Percentiles rank a stretch among this genome's conserved stretches.
Conservation (phyloP, 345 rosid genomes). For the Populus pruinosa region DNA sequence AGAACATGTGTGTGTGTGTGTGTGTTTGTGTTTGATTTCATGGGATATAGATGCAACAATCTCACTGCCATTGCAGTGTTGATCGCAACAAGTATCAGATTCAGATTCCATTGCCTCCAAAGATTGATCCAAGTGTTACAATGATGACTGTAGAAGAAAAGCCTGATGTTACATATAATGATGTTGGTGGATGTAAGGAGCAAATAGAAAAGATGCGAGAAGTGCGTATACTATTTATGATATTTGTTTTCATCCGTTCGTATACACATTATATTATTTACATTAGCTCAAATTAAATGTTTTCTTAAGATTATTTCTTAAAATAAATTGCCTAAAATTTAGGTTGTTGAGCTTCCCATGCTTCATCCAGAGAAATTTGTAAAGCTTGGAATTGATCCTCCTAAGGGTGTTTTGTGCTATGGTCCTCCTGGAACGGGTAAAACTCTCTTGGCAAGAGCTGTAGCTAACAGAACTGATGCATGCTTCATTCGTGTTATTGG, state of each 20-base stretch:
- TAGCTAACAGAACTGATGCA: conserved; percentile 98
- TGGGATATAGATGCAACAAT: not conserved
- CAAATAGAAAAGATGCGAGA: conserved; percentile 98
- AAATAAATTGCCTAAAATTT: too few species aligned
- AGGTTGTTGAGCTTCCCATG: conserved; percentile 99
- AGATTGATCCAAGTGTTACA: conserved; percentile 98
- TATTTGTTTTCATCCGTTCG: too few species aligned
- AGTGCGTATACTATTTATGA: conserved; percentile 34
- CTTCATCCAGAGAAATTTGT: conserved; percentile 99
- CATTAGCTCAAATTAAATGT: too few species aligned
- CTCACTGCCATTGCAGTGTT: conserved; percentile 52
- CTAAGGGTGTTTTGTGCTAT: conserved; percentile 96
- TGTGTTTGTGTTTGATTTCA: not conserved
- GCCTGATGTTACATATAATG: conserved; percentile 96
- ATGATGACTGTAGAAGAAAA: conserved; percentile 99
- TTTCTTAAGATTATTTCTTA: too few species aligned
- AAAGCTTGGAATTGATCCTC: conserved; percentile 98
- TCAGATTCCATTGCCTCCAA: conserved; percentile 97
- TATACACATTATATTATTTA: too few species aligned
- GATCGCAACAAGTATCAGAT: conserved; percentile 97
- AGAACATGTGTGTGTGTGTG: not conserved
- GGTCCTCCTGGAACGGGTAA: conserved; percentile 99
- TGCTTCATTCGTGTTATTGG: conserved; percentile 98
- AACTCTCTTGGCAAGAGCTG: conserved; percentile 95
- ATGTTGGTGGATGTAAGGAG: conserved; percentile 97